Percentiles rank a stretch among this genome's conserved stretches.
phyloP scores from a whole-genome alignment of 192 early-diverging fungal species.

The Backusella tuberculispora region DNA sequence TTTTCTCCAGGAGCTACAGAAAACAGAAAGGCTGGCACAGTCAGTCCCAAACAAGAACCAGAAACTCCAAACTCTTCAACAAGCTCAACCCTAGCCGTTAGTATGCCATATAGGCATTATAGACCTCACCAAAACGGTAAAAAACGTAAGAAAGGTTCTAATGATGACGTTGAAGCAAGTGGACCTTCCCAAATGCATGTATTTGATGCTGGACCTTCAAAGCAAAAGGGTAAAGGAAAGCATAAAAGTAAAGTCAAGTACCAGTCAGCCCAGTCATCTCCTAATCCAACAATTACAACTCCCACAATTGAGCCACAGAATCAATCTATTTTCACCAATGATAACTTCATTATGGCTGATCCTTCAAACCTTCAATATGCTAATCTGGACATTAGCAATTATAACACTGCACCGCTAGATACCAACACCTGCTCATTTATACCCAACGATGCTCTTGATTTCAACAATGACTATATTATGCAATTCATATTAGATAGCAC shows the following conservation, averaged over 20 bases:
- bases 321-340: constrained; percentile 3
- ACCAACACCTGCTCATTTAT: neutral
- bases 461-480: neutral
- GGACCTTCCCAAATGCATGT: constrained; percentile 13
- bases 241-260: neutral
- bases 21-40: constrained; percentile 7
- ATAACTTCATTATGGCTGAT: neutral
- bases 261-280: neutral
- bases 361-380: neutral
- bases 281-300: neutral
- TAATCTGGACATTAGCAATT: constrained; percentile 12
- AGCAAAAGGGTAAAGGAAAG: constrained; percentile 2
- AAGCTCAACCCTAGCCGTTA: neutral
- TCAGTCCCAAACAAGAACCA: constrained; percentile 10
- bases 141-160: neutral
- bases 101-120: neutral
- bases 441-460: neutral
- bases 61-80: neutral
- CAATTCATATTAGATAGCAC: neutral
- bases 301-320: neutral
- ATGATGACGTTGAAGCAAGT: neutral
- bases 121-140: neutral
- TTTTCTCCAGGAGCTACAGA: neutral
- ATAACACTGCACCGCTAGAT: neutral
- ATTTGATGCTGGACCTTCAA: constrained; percentile 12